Evolutionary conservation across 2,329 filamentous ascomycete genomes (phyloP), one percentile per base, ranked within the genome.

Genomic region (Beauveria sp.): DNA sequence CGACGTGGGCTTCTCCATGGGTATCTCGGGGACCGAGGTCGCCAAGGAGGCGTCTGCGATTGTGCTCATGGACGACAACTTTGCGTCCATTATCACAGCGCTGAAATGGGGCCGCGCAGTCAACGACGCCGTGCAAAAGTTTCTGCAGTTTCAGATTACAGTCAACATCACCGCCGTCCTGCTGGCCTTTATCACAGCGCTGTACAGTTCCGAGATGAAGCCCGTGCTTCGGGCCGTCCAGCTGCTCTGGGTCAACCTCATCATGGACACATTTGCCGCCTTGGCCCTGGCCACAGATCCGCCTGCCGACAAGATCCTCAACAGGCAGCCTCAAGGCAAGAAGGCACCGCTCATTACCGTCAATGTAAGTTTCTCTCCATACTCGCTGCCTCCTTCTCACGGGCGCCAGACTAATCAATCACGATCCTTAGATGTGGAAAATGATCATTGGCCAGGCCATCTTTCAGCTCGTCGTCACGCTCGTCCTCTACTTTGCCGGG

Each of bases 291-390:
- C 85, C 6, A 88, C 85, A 0, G 85, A 88, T 65, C 81, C 83
- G 4, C 85, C 85, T 0, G 81, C 80, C 2, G 76, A 79, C 5
- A 78, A 77, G 59, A 80, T 87, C 50, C 77, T 88, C 18, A 72
- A 86, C 63, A 79, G 85, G 46, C 71, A 72, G 24, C 79, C 79
- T 0, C 77, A 81, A 64, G 72, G 74, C 6, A 92, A 92, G 69
- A 86, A 83, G 54, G 86, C 88, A 1, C 83, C 89, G 0, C 78
- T 93, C 3, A 90, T 93, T 66, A 91, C 86, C 1, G 76, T 83
- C 62, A 87, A 76, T 61, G 61, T 63, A 43, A 24, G 62, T 56
- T 16, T 40, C 16, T 22, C 8, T 28, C 24, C 8, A 22, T 59
- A 24, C 14, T 44, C 2, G 2, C 34, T 14, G 34, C 22, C 22